A percentile compares a stretch with the other conserved stretches of the same genome.
phyloP scores from a whole-genome alignment of 306 rosid genomes.

The Oemleria cerasiformis region DNA sequence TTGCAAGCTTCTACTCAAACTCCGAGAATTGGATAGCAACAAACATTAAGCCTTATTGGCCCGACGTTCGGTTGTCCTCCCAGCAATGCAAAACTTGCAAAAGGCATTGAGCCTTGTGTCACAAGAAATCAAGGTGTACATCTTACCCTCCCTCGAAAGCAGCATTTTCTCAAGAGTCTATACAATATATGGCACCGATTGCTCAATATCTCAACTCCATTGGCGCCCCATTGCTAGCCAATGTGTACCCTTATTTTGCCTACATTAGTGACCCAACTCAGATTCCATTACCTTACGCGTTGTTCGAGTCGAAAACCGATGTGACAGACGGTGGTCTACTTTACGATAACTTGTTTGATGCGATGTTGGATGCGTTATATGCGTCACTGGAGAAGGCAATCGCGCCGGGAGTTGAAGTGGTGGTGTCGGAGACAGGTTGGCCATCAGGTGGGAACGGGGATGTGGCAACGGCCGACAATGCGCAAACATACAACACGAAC shows the following conservation, averaged over 20 bases:
- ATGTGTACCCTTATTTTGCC: background rate
- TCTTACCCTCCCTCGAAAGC: background rate
- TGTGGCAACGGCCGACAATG: background rate
- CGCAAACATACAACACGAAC: background rate
- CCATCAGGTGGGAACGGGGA: background rate
- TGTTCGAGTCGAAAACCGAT: background rate
- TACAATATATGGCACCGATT: background rate
- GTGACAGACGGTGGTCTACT: background rate
- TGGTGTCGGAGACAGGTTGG: background rate
- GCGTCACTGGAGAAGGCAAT: background rate
- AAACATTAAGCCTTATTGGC: background rate
- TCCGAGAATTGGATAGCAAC: background rate
- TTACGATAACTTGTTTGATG: background rate
- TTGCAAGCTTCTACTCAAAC: background rate
- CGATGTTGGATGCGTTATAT: background rate
- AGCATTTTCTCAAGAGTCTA: background rate
- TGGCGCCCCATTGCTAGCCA: background rate
- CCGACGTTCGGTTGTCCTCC: background rate
- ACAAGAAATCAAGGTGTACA: background rate
- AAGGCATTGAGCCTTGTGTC: background rate
- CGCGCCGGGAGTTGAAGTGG: background rate
- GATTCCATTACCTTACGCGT: background rate
- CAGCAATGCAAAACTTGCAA: conserved; percentile 1
- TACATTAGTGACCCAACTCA: background rate
- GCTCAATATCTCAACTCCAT: background rate